These are phyloP conservation scores for Panus rudis DNA, from an alignment of 768 basidiomycete species.

Conservation along the genomic window DNA sequence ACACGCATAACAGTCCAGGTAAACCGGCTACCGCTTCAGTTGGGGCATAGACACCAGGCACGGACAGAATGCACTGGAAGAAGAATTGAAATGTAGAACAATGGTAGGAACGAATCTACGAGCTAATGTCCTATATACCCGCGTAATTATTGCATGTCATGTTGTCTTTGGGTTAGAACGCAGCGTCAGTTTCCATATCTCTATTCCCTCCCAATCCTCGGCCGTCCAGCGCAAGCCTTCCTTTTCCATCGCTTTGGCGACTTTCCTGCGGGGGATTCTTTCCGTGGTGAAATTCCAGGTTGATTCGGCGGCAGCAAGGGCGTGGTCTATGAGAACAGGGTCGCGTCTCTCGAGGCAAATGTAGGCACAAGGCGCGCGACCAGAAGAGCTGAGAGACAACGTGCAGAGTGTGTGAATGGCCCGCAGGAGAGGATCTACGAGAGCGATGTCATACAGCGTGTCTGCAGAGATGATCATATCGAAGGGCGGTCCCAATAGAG, in stretches of 20 bases:
- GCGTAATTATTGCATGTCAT: too few relatives aligned
- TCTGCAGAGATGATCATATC: constrained; percentile 80
- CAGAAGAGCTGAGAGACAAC: constrained; percentile 20
- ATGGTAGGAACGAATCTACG: too few relatives aligned
- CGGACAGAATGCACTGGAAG: too few relatives aligned
- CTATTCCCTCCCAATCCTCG: constrained; percentile 56
- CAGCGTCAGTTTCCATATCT: neutral
- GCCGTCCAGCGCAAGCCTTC: constrained; percentile 51
- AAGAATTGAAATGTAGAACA: too few relatives aligned
- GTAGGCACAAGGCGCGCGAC: constrained; percentile 43
- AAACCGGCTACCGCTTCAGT: too few relatives aligned
- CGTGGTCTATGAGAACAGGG: constrained; percentile 49
- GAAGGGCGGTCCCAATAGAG: constrained; percentile 45
- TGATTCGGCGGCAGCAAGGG: constrained; percentile 48
- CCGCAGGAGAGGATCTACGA: constrained; percentile 63
- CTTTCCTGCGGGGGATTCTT: constrained; percentile 50
- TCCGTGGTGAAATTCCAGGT: constrained; percentile 52
- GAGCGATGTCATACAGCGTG: constrained; percentile 61
- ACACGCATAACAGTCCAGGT: too few relatives aligned
- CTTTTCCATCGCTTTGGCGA: constrained; percentile 55
- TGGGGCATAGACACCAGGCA: too few relatives aligned
- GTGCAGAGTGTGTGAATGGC: constrained; percentile 51
- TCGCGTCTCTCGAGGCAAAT: constrained; percentile 77
- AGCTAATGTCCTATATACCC: too few relatives aligned
- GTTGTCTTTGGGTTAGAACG: neutral